These are phyloP conservation scores for Yamadazyma spencermartinsiae DNA, from an alignment of 1,139 yeast species.

Conservation along the genomic window DNA sequence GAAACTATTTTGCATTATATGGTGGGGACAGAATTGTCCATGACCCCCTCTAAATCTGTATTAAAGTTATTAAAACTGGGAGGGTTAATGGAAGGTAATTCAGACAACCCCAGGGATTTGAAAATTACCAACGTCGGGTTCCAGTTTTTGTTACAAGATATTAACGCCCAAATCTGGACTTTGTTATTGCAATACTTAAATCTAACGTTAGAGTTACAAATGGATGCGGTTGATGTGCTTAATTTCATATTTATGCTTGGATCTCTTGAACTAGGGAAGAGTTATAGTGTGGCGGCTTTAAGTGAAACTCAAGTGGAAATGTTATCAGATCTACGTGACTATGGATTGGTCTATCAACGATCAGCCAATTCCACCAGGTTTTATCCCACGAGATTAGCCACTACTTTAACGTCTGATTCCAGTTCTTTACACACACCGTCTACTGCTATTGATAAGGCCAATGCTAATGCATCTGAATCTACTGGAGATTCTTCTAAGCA, in stretches of 20 bases:
- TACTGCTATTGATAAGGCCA: conserved; percentile 44
- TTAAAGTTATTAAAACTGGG: conserved; percentile 67
- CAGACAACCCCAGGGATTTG: conserved; percentile 40
- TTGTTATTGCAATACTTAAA: conserved; percentile 81
- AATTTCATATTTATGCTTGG: conserved; percentile 93
- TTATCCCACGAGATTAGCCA: conserved; percentile 89
- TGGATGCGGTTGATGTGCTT: conserved; percentile 96
- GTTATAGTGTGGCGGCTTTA: conserved; percentile 70
- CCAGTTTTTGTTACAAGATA: conserved; percentile 89
- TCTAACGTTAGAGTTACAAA: conserved; percentile 76
- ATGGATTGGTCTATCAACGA: conserved; percentile 85
- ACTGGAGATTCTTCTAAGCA: conserved; percentile 13
- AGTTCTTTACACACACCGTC: conserved; percentile 69
- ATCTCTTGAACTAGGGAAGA: conserved; percentile 85
- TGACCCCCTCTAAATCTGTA: conserved; percentile 69
- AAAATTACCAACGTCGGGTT: conserved; percentile 89
- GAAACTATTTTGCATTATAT: conserved; percentile 93
- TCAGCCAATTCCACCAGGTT: conserved; percentile 62
- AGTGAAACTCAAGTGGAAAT: conserved; percentile 81
- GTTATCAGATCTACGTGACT: conserved; percentile 88
- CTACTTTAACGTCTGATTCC: conserved; percentile 85
- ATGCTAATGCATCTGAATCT: conserved; percentile 17
- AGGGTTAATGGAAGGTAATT: conserved; percentile 73
- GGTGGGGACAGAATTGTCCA: conserved; percentile 84
- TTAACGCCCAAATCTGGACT: conserved; percentile 95